Evolutionary conservation across 2,329 filamentous ascomycete species (phyloP), one percentile per base, ranked within the genome.

Genomic region (Verticillium klebahnii): DNA sequence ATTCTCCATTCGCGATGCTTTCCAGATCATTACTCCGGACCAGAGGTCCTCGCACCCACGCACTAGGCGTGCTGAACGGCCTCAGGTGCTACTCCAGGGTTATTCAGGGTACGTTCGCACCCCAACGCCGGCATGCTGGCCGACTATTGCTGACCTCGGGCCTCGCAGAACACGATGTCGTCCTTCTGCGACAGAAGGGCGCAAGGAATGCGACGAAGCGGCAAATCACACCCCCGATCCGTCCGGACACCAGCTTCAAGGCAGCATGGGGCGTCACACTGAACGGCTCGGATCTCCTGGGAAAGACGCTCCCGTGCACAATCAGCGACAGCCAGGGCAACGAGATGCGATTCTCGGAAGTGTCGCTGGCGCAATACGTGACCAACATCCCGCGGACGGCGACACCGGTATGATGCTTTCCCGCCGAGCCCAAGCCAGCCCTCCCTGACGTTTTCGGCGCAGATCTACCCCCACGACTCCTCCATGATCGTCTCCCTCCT

Each of bases 401-500:
- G n/a, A 94, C 91, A 60, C 91, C 91, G 69, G 87, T 89, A 78
- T 71, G 82, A 45, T 54, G 15, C 14, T 6, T 37, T 5, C 29
- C 29, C 34, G 6, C 37, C 37, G 37, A 40, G 6, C 17, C 12
- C n/a, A 36, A 50, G 8, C n/a, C 40, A 23, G 8, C 19, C 9
- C n/a, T 7, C 37, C n/a, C 40, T 50, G 40, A 50, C 19, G n/a
- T 12, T 2, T 12, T 32, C 36, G 59, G 63, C 57, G 12, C 14
- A 73, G 69, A 78, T 78, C 54, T 95, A 95, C 70, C 87, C 90
- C 17, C 83, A 86, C 62, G 91, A 94, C 74, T 89, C 90, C 19
- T 88, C 84, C 66, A 77, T 90, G 36, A 93, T 95, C 59, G 88
- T 92, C 40, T 89, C 86, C 1, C 79, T 93, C 29, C 82, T 96